These are phyloP conservation scores for Pestalotiopsis fici DNA, from an alignment of 2,329 filamentous ascomycete species.

Conservation along the genomic window DNA sequence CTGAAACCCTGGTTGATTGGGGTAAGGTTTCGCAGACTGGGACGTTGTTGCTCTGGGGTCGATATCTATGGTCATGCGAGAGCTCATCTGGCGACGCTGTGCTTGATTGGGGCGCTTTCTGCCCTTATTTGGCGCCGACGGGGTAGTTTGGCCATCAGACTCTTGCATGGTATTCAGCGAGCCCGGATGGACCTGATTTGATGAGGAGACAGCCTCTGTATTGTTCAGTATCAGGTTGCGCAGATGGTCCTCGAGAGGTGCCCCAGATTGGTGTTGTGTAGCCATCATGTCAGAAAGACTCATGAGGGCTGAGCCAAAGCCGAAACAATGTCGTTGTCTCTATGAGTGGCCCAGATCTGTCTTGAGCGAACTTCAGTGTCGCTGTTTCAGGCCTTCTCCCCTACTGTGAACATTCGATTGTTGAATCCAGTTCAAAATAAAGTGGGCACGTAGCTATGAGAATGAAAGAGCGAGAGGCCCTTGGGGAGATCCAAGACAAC, in stretches of 20 bases:
- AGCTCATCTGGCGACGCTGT: constrained; percentile 63
- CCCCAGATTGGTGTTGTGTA: neutral
- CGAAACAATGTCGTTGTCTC: neutral
- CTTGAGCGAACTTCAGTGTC: too few relatives aligned
- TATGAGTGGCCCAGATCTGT: neutral
- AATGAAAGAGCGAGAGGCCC: too few relatives aligned
- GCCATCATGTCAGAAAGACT: neutral
- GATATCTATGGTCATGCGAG: constrained; percentile 58
- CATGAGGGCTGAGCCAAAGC: neutral
- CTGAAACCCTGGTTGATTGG: neutral
- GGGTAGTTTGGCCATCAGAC: neutral
- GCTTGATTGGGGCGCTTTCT: constrained; percentile 63
- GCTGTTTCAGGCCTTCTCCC: too few relatives aligned
- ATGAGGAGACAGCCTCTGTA: neutral
- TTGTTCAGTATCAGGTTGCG: constrained; percentile 9
- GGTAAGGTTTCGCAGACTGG: neutral
- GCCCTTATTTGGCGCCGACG: neutral
- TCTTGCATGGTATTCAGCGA: neutral
- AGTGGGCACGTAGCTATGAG: too few relatives aligned
- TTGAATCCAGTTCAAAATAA: too few relatives aligned
- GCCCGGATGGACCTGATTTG: neutral
- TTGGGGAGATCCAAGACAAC: too few relatives aligned
- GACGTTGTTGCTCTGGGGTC: constrained; percentile 37
- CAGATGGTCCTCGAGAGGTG: constrained; percentile 8
- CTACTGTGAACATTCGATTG: too few relatives aligned